These are phyloP conservation scores for Plasmodium vivax DNA, from an alignment of 169 alveolate species.

Conservation along the genomic window DNA sequence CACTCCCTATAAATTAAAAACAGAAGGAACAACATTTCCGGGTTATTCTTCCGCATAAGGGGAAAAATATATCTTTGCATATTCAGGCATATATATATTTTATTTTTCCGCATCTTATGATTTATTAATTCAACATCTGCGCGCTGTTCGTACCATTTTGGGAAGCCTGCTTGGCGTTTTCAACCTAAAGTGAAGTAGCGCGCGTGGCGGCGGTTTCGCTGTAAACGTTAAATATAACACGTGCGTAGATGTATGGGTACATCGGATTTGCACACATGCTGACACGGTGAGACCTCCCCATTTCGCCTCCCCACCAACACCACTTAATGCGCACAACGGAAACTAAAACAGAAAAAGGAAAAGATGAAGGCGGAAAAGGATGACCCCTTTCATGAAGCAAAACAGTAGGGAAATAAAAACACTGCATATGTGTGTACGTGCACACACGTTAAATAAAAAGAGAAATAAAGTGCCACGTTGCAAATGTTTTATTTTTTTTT, in stretches of 20 bases:
- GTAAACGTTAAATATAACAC: neutral
- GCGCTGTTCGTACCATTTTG: neutral
- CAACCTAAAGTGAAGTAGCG: neutral
- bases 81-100: neutral
- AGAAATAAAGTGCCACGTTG: neutral
- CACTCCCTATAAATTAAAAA: neutral
- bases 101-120: neutral
- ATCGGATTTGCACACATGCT: neutral
- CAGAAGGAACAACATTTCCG: neutral
- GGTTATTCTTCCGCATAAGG: slow-evolving; percentile 6
- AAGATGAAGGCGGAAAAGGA: slow-evolving; percentile 26
- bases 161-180: neutral
- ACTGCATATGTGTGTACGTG: neutral
- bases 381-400: slow-evolving; percentile 74
- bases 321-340: neutral
- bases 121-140: neutral
- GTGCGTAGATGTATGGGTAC: neutral
- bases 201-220: neutral
- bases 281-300: neutral
- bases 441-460: neutral
- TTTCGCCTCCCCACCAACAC: neutral
- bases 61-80: neutral
- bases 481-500: neutral
- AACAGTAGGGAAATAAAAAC: slow-evolving; percentile 38
- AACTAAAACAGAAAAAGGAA: slow-evolving; percentile 5